Conservation (phyloP, 257 asterid species). For the Lavandula angustifolia region DNA sequence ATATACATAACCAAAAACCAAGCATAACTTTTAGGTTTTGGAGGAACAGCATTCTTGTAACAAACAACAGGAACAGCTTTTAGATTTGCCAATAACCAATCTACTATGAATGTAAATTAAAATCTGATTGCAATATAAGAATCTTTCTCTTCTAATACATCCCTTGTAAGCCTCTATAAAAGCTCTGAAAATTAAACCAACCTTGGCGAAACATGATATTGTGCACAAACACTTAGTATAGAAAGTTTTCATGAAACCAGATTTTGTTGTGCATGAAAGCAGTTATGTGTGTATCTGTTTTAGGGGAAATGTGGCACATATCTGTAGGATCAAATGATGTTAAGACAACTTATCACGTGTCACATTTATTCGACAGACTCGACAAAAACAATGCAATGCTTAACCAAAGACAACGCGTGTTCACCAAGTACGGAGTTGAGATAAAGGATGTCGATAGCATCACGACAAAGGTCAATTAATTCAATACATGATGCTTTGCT, state of each 20-base stretch:
- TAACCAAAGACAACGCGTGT: background rate
- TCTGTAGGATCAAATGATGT: background rate
- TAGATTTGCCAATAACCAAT: conserved; percentile 15
- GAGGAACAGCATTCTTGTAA: background rate
- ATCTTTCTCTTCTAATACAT: background rate
- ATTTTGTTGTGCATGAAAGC: background rate
- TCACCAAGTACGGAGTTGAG: conserved; percentile 10
- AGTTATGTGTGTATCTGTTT: background rate
- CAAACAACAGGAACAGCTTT: background rate
- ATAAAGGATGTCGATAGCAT: conserved; percentile 6
- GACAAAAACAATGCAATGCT: background rate
- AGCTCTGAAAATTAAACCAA: background rate
- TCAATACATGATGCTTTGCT: background rate
- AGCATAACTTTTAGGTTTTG: background rate
- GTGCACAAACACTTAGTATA: background rate
- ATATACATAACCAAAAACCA: background rate
- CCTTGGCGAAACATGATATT: background rate
- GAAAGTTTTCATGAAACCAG: background rate
- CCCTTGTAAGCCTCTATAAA: conserved; percentile 20
- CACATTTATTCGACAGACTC: background rate
- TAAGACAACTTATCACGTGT: conserved; percentile 21
- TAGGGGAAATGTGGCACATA: background rate
- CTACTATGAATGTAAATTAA: background rate
- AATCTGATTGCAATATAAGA: background rate
- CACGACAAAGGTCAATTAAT: conserved; percentile 31